Percentiles rank a stretch among this genome's conserved stretches.
Evolutionary conservation across 1,284 basidiomycete species (phyloP).

Genomic region (Stereum hirsutum): DNA sequence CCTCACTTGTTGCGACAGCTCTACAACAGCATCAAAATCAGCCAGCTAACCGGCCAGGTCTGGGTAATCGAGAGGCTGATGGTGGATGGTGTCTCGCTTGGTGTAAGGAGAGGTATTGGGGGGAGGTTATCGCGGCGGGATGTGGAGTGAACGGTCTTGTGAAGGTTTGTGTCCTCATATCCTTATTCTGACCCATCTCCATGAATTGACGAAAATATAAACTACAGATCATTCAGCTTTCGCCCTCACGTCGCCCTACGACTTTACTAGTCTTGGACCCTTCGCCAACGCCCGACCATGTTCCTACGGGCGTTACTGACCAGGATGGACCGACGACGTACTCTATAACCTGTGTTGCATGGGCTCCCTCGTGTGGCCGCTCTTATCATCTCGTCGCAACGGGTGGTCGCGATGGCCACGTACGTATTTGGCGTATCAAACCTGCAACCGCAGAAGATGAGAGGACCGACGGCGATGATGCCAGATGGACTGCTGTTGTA

Average conservation of each 20-base stretch:
- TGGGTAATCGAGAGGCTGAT: constrained; percentile 67
- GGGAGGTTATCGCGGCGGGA: constrained; percentile 73
- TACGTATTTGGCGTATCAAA: constrained; percentile 78
- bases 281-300: constrained; percentile 19
- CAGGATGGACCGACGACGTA: constrained; percentile 32
- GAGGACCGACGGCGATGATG: constrained; percentile 33
- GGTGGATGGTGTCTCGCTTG: constrained; percentile 90
- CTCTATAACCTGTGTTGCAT: constrained; percentile 74
- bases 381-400: constrained; percentile 90
- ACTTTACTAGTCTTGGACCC: constrained; percentile 25
- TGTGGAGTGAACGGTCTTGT: constrained; percentile 66
- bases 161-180: constrained; percentile 42
- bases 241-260: constrained; percentile 36
- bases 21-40: constrained; percentile 43
- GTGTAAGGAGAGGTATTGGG: constrained; percentile 94
- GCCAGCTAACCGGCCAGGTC: constrained; percentile 35
- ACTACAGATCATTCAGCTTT: constrained; percentile 47
- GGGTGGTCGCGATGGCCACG: constrained; percentile 76
- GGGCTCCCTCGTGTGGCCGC: constrained; percentile 88
- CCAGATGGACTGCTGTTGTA: constrained; percentile 61
- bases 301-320: constrained; percentile 23
- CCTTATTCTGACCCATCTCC: background rate
- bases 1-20: constrained; percentile 50
- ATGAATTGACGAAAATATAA: constrained; percentile 2
- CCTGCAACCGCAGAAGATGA: constrained; percentile 35